Conservation (phyloP, 768 basidiomycete species). For the Leccinum uliginosum region DNA sequence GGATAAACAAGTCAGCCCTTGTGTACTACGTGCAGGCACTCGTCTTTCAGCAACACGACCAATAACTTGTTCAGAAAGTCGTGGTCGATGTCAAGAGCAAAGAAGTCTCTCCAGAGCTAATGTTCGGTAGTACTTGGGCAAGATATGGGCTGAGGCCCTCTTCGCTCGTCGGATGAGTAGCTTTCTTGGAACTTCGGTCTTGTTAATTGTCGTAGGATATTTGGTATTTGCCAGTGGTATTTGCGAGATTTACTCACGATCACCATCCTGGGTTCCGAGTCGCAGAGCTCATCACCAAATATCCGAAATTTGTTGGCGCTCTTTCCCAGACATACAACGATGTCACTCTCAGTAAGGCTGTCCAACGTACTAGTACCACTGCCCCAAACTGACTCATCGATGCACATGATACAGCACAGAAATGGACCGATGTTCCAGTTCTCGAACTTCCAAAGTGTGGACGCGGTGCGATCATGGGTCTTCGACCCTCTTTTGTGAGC, state of each 20-base stretch:
- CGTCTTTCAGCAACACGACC: slow-evolving; percentile 41
- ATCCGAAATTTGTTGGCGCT: slow-evolving; percentile 55
- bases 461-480: slow-evolving; percentile 57
- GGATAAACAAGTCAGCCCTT: slow-evolving; percentile 46
- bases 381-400: background rate
- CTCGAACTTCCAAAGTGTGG: slow-evolving; percentile 53
- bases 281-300: slow-evolving; percentile 48
- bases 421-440: slow-evolving; percentile 63
- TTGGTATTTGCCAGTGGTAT: slow-evolving; percentile 43
- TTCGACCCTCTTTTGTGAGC: slow-evolving; percentile 48
- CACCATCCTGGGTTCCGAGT: slow-evolving; percentile 41
- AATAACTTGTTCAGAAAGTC: slow-evolving; percentile 42
- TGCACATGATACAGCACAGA: slow-evolving; percentile 50
- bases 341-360: slow-evolving; percentile 48
- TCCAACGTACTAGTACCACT: background rate
- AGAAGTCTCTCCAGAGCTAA: slow-evolving; percentile 50
- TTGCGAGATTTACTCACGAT: background rate
- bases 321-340: slow-evolving; percentile 80
- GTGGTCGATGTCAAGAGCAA: slow-evolving; percentile 49
- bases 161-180: background rate
- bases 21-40: slow-evolving; percentile 41
- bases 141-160: slow-evolving; percentile 42
- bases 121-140: slow-evolving; percentile 39
- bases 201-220: slow-evolving; percentile 43
- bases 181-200: slow-evolving; percentile 45